Base-by-base conservation (phyloP, 2,329 filamentous ascomycete genomes). In the Pezicula neosporulosa region DNA sequence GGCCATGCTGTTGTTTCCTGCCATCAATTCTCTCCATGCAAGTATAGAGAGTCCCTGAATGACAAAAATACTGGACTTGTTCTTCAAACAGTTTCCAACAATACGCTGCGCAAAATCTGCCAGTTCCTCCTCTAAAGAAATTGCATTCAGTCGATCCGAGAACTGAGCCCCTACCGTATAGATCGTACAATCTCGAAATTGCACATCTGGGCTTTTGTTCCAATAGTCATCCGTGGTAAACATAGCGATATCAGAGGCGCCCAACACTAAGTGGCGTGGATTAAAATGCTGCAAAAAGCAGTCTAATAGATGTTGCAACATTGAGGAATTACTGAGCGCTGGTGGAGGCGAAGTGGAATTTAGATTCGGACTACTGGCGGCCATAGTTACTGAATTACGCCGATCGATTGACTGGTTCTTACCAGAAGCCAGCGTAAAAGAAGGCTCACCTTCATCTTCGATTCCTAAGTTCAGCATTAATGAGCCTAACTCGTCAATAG, bases 381-480 rank as follows among this genome's bases (percentile, higher is more conserved):
- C 16, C 15, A 21, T 7, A 38, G 28, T n/a, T 43, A 4, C 38
- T 36, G 3, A 43, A 9, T 19, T 12, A 19, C 19, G 33, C 28
- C 10, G 12, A 6, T 15, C 16, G 28, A 28, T 18, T 36, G 41
- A 10, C 38, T 48, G 37, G 18, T 15, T 35, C 42, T 16, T 43
- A 6, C 41, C 41, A 10, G 52, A 48, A 27, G 52, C 24, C 13
- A 55, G 45, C 9, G 50, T 52, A 35, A 55, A 55, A 24, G 38
- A 52, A 6, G 53, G 49, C 27, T 55, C 53, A 24, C 50, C 47
- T n/a, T 50, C 21, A 35, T 52, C 53, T 2, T 49, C 41, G 30
- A 55, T 43, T 18, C 37, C 39, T 37, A 52, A 28, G n/a, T 28
- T 55, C 10, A 55, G 44, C 50, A 55, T 50, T 18, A 55, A 27